Percentiles rank a stretch among this genome's conserved stretches.
phyloP scores from a whole-genome alignment of 345 rosid genomes.

The Salix purpurea region DNA sequence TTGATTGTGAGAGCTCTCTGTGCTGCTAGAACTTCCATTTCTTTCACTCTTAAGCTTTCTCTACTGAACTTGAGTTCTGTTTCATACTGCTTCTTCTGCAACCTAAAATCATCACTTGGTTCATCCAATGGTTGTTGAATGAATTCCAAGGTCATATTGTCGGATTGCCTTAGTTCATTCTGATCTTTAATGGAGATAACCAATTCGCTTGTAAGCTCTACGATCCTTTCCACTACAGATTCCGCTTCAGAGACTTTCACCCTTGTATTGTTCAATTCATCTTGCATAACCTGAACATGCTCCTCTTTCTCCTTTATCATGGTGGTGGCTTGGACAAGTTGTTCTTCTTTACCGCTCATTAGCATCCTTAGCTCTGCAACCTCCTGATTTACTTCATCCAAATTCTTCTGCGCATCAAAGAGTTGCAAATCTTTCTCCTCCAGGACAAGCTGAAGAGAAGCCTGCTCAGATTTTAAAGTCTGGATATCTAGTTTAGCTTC shows the following conservation, averaged over 20 bases:
- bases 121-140: slow-evolving; percentile 31
- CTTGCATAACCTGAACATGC: slow-evolving; percentile 45
- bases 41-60: slow-evolving; percentile 59
- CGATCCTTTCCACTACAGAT: slow-evolving; percentile 55
- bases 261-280: slow-evolving; percentile 49
- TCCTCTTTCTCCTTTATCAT: slow-evolving; percentile 71
- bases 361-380: slow-evolving; percentile 55
- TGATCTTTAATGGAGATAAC: slow-evolving; percentile 37
- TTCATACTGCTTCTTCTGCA: slow-evolving; percentile 55
- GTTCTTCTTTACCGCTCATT: slow-evolving; percentile 49
- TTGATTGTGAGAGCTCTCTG: slow-evolving; percentile 55
- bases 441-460: slow-evolving; percentile 55
- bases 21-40: slow-evolving; percentile 58
- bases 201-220: slow-evolving; percentile 54
- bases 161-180: slow-evolving; percentile 18
- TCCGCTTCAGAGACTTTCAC: slow-evolving; percentile 60
- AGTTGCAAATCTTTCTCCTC: slow-evolving; percentile 69
- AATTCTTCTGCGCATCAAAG: slow-evolving; percentile 39
- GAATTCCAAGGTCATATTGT: slow-evolving; percentile 18
- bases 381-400: slow-evolving; percentile 59
- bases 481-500: slow-evolving; percentile 83
- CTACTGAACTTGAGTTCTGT: slow-evolving; percentile 54
- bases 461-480: slow-evolving; percentile 64
- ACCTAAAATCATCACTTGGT: slow-evolving; percentile 31
- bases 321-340: slow-evolving; percentile 50